These are phyloP conservation scores for Diaporthe helianthi DNA, from an alignment of 2,329 filamentous ascomycete genomes.

Conservation along the genomic window DNA sequence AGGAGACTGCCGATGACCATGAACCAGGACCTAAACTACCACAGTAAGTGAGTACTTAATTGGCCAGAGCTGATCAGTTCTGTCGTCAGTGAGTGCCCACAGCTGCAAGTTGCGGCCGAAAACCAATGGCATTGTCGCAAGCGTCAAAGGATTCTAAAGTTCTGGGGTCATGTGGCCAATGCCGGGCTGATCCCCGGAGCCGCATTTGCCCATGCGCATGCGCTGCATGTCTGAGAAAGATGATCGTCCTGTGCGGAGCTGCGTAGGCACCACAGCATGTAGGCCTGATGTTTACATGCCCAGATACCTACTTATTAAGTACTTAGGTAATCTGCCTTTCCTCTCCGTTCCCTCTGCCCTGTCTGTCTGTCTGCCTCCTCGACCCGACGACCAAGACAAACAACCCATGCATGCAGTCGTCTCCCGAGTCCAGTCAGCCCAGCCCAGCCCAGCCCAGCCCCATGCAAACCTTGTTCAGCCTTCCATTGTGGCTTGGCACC, in stretches of 20 bases:
- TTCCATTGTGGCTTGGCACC: not conserved
- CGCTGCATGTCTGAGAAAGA: not conserved
- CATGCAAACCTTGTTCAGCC: not conserved
- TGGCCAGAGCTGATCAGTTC: too few species aligned
- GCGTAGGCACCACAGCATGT: too few species aligned
- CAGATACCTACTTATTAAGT: too few species aligned
- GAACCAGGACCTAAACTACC: not conserved
- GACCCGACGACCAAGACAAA: not conserved
- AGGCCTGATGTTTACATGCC: too few species aligned
- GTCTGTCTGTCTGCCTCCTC: too few species aligned
- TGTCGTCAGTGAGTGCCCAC: too few species aligned
- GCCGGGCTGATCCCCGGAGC: conserved; percentile 14
- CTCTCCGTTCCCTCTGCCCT: not conserved
- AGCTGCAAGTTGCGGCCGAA: too few species aligned
- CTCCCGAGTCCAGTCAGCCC: conserved; percentile 5
- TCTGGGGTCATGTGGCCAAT: conserved; percentile 3
- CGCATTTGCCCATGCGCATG: not conserved
- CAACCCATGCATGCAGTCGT: conserved; percentile 1
- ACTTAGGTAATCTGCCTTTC: not conserved
- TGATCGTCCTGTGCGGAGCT: too few species aligned
- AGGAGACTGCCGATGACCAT: conserved; percentile 12
- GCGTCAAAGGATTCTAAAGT: conserved; percentile 16
- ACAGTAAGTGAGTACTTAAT: too few species aligned
- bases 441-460: not conserved
- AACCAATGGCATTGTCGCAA: conserved; percentile 22